A percentile compares a stretch with the other conserved stretches of the same genome.
These are phyloP conservation scores for Lachnellula suecica DNA, from an alignment of 2,329 filamentous ascomycete genomes.

Conservation along the genomic window DNA sequence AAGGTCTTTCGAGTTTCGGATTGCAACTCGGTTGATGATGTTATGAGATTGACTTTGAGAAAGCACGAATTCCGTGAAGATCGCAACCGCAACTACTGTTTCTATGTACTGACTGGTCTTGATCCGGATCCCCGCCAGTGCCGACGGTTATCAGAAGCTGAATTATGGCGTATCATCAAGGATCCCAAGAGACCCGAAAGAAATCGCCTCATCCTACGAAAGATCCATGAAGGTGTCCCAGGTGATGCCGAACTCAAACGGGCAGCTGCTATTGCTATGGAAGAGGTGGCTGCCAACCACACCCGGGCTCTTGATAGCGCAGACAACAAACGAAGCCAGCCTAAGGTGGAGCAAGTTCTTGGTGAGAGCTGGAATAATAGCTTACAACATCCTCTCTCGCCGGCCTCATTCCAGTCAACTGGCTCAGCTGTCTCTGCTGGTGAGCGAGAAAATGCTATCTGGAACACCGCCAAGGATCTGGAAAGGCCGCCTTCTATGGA, in stretches of 20 bases:
- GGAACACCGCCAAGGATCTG: slow-evolving; percentile 56
- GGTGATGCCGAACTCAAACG: slow-evolving; percentile 82
- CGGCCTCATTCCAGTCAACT: slow-evolving; percentile 61
- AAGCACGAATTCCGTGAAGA: slow-evolving; percentile 89
- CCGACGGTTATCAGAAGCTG: slow-evolving; percentile 79
- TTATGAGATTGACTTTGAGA: slow-evolving; percentile 83
- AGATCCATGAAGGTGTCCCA: slow-evolving; percentile 89
- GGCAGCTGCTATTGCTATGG: slow-evolving; percentile 83
- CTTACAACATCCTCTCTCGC: slow-evolving; percentile 82
- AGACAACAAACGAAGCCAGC: slow-evolving; percentile 73
- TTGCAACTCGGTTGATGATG: slow-evolving; percentile 88
- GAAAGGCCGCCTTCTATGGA: slow-evolving; percentile 51
- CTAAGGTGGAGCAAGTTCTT: slow-evolving; percentile 85
- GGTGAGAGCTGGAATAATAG: slow-evolving; percentile 83
- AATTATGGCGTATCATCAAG: slow-evolving; percentile 88
- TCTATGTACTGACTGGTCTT: slow-evolving; percentile 85
- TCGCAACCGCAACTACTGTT: slow-evolving; percentile 93
- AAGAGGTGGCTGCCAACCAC: slow-evolving; percentile 78
- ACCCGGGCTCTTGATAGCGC: slow-evolving; percentile 59
- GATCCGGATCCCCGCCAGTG: slow-evolving; percentile 81
- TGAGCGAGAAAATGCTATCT: slow-evolving; percentile 67
- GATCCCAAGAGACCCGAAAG: slow-evolving; percentile 82
- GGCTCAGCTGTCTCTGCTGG: slow-evolving; percentile 35
- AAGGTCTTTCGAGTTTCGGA: slow-evolving; percentile 93
- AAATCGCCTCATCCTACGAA: slow-evolving; percentile 85